Evolutionary conservation across 345 rosid genomes (phyloP).

Genomic region (Combretum micranthum): DNA sequence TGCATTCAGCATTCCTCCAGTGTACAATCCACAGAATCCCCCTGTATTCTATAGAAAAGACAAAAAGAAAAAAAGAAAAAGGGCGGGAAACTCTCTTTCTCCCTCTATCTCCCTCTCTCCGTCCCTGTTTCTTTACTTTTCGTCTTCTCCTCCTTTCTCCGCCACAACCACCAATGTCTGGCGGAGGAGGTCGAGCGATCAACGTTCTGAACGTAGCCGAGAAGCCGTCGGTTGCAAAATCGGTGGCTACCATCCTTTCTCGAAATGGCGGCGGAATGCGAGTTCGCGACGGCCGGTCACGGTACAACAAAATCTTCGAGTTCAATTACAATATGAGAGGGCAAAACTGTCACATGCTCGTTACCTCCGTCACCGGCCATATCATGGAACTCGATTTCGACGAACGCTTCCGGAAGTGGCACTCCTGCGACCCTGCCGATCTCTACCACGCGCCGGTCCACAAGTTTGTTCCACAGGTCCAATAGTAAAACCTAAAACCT

Average conservation of each 20-base stretch:
- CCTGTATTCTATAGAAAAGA: too few relatives aligned
- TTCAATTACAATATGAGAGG: constrained; percentile 73
- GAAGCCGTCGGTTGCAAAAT: constrained; percentile 98
- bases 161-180: constrained; percentile 29
- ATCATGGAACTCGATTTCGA: constrained; percentile 93
- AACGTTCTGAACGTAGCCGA: constrained; percentile 87
- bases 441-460: constrained; percentile 74
- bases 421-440: constrained; percentile 88
- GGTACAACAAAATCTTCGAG: constrained; percentile 90
- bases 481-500: neutral
- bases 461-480: constrained; percentile 81
- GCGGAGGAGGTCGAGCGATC: constrained; percentile 43
- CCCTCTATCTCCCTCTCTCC: too few relatives aligned
- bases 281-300: constrained; percentile 83
- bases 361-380: constrained; percentile 95
- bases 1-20: too few relatives aligned
- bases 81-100: neutral
- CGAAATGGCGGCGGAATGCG: constrained; percentile 50
- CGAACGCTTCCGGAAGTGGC: constrained; percentile 91
- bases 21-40: neutral
- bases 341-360: constrained; percentile 79
- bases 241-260: constrained; percentile 70
- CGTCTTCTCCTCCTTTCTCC: neutral
- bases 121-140: too few relatives aligned
- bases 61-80: neutral